phyloP scores from a whole-genome alignment of 2,329 filamentous ascomycete genomes.

The Grosmannia penicillata region DNA sequence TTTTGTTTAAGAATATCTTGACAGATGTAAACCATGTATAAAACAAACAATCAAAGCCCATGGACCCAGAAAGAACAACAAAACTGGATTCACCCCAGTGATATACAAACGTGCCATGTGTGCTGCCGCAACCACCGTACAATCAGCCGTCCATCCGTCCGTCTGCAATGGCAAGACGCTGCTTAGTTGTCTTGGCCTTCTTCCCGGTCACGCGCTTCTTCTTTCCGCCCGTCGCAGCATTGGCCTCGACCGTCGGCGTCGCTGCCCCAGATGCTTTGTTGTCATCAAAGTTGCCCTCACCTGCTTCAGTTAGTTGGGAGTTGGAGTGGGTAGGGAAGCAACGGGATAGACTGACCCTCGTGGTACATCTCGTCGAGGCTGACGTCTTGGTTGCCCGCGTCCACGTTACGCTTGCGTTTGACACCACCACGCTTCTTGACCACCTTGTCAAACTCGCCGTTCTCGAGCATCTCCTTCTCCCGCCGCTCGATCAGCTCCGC shows the following conservation, averaged over 20 bases:
- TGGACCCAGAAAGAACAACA: no score
- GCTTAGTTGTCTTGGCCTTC: constrained; percentile 54
- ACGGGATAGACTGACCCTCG: constrained; percentile 55
- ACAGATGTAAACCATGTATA: no score
- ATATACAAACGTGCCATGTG: not conserved
- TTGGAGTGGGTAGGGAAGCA: not conserved
- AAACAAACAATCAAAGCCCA: no score
- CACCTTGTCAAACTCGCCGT: constrained; percentile 49
- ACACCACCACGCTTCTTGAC: constrained; percentile 41
- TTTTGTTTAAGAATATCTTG: no score
- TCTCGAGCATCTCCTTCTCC: constrained; percentile 72
- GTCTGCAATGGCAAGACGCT: constrained; percentile 53
- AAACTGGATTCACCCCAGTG: not conserved
- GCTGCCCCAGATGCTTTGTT: constrained; percentile 68
- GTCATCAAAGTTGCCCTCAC: constrained; percentile 93
- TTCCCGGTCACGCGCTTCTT: constrained; percentile 37
- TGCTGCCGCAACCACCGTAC: not conserved
- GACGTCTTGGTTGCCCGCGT: constrained; percentile 26
- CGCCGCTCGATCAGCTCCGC: constrained; percentile 86
- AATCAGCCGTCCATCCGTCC: constrained; percentile 28
- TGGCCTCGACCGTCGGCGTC: constrained; percentile 46
- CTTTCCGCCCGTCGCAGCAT: constrained; percentile 37
- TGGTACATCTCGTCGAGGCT: constrained; percentile 97
- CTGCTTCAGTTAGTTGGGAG: constrained; percentile 33
- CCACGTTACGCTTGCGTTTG: constrained; percentile 35